Conservation (phyloP, 768 basidiomycete genomes). For the Rhodotorula taiwanensis region DNA sequence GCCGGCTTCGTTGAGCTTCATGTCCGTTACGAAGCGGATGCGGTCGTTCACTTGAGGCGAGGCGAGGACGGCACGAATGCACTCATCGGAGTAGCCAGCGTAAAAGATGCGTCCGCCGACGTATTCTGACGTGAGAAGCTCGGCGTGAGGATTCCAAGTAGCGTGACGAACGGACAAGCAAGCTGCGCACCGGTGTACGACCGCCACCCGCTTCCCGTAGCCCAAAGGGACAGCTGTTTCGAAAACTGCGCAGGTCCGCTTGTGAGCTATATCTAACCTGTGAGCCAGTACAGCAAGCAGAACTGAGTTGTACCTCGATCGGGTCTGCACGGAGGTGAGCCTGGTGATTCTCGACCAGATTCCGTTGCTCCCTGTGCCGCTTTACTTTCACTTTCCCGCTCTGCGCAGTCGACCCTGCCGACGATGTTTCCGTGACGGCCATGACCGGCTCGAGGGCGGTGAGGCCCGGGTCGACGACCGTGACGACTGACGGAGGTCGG, state of each 20-base stretch:
- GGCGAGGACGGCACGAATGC: slow-evolving; percentile 15
- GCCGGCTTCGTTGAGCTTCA: background rate
- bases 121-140: slow-evolving; percentile 18
- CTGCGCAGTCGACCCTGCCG: background rate
- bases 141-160: too few species aligned
- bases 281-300: too few species aligned
- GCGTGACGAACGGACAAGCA: too few species aligned
- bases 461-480: slow-evolving; percentile 9
- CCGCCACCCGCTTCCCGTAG: slow-evolving; percentile 26
- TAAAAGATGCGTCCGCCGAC: slow-evolving; percentile 27
- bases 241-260: slow-evolving; percentile 28
- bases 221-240: slow-evolving; percentile 34
- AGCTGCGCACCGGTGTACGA: slow-evolving; percentile 11
- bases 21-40: slow-evolving; percentile 2
- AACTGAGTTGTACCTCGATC: slow-evolving; percentile 9
- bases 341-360: slow-evolving; percentile 18
- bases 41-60: slow-evolving; percentile 9
- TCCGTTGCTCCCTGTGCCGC: slow-evolving; percentile 6
- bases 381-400: background rate
- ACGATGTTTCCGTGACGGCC: background rate
- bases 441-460: slow-evolving; percentile 20
- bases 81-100: slow-evolving; percentile 27
- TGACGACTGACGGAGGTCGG: background rate
- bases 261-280: too few species aligned
- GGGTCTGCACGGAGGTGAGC: slow-evolving; percentile 15